Evolutionary conservation across 83 land plant genomes (phyloP).

Genomic region (Picea engelmannii): DNA sequence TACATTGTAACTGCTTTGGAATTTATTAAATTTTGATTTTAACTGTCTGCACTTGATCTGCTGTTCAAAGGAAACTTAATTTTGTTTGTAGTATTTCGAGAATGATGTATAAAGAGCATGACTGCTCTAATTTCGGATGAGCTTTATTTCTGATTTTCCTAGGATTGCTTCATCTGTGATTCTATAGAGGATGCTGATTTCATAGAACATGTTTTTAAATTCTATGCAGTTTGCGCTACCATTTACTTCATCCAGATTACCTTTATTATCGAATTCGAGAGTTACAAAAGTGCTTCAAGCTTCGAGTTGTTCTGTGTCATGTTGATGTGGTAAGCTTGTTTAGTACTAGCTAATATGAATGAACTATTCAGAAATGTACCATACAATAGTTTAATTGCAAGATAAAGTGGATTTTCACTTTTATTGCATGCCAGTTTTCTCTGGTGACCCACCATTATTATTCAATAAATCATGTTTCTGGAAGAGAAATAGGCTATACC

Average conservation of each 20-base stretch:
- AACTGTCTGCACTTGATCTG: neutral
- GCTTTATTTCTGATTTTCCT: neutral
- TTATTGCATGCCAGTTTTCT: neutral
- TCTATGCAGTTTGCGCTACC: conserved; percentile 87
- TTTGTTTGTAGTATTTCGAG: neutral
- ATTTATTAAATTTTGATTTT: neutral
- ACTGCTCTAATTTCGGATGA: neutral
- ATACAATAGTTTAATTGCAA: neutral
- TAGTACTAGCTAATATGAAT: neutral
- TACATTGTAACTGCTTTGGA: neutral
- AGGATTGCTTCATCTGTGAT: neutral
- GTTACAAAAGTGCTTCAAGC: conserved; percentile 81
- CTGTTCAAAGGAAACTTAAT: neutral
- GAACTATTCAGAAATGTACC: neutral
- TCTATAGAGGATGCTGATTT: neutral
- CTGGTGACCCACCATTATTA: neutral
- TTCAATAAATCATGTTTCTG: neutral
- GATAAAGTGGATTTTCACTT: neutral
- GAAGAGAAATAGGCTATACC: neutral
- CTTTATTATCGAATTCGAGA: conserved; percentile 93
- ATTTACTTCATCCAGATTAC: conserved; percentile 98
- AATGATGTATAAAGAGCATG: neutral
- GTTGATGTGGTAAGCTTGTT: conserved; percentile 86
- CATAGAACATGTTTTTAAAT: neutral
- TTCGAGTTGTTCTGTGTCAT: conserved; percentile 89